Evolutionary conservation across 805 yeast genomes (phyloP), one percentile per base, ranked within the genome.

Genomic region (Yarrowia sp.): DNA sequence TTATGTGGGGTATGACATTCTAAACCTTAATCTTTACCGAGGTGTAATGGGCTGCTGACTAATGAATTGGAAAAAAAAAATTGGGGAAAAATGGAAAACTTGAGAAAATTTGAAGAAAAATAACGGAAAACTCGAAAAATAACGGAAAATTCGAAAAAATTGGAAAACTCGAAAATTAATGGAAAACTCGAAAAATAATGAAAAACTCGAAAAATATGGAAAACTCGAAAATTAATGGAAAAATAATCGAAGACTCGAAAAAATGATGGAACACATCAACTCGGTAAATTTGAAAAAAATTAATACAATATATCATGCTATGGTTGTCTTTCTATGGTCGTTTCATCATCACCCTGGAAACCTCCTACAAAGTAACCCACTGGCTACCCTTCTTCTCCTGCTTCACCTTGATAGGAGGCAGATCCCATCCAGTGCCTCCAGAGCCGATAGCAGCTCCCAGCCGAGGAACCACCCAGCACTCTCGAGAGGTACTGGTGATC

Each of bases 351-450:
- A 9, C n/a, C 8, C 1, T n/a, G 15, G 2, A 5, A 15, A 8
- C 5, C 19, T 49, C 14, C 36, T 20, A 61, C 38, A 61, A 4
- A 2, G 55, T 61, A 17, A 79, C 79, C 98, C 98, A 94, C 36
- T 80, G 80, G 0, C 96, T 95, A 42, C 83, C 78, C 8, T 80
- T 76, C 74, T 88, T 90, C 69, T 80, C 82, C 75, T 94, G 97
- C 1, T 80, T 80, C 2, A 92, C 95, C 75, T 91, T 88, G 34
- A 88, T 80, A 2, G 87, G 90, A 9, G 95, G 96, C 64, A 94
- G 78, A 73, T 94, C 97, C 96, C 97, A 94, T 9, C 97, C 97
- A 34, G 89, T 82, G 24, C 91, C 90, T 20, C 97, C 97, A 47
- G 87, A 83, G 12, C 96, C 96, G 50, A 88, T 81, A 8, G 87